Conservation (phyloP, 148 eudicot genomes). For the Dysphania ambrosioides region DNA sequence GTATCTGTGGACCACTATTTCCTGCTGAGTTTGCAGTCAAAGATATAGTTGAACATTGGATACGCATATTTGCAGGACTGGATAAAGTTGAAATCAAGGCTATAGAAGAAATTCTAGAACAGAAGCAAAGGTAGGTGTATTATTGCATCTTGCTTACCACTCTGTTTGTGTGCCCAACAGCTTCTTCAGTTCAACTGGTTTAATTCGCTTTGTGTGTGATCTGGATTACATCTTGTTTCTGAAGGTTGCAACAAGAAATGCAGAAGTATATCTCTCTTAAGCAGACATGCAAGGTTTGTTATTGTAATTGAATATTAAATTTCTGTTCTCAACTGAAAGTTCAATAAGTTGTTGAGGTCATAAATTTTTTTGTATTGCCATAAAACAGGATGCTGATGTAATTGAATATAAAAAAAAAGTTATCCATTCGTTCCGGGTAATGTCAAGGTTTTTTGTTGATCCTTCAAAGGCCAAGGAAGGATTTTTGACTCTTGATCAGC, state of each 20-base stretch:
- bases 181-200: conserved; percentile 5
- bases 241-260: conserved; percentile 97
- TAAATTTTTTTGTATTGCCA: conserved; percentile 20
- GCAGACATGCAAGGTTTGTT: conserved; percentile 69
- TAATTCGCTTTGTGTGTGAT: conserved; percentile 31
- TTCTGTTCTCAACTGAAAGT: conserved; percentile 3
- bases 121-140: conserved; percentile 73
- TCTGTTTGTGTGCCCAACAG: background rate
- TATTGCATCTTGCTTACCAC: background rate
- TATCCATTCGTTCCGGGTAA: conserved; percentile 58
- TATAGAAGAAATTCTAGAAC: conserved; percentile 89
- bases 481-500: conserved; percentile 82
- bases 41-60: conserved; percentile 67
- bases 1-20: conserved; percentile 60
- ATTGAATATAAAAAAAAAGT: conserved; percentile 67
- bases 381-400: conserved; percentile 63
- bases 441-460: conserved; percentile 85
- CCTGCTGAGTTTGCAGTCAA: conserved; percentile 67
- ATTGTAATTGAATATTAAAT: background rate
- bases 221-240: conserved; percentile 29
- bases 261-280: conserved; percentile 80
- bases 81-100: conserved; percentile 96
- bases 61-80: conserved; percentile 56
- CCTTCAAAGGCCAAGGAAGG: conserved; percentile 75
- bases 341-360: background rate